Percentiles rank a stretch among this genome's conserved stretches.
These are phyloP conservation scores for Pestalotiopsis sp. DNA, from an alignment of 2,329 filamentous ascomycete species.

Conservation along the genomic window DNA sequence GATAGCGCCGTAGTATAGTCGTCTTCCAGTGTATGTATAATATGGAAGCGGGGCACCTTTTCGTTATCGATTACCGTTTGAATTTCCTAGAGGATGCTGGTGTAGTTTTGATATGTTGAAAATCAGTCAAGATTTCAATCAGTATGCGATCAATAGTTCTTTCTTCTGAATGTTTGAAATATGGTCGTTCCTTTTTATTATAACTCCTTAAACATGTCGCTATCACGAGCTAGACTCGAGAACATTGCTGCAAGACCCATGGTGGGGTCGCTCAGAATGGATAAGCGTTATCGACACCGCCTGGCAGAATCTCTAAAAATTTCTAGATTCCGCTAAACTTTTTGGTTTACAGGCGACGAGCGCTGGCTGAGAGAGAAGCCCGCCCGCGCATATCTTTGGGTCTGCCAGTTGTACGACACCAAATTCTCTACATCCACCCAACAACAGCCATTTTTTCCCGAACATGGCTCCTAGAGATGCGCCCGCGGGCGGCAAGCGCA, in stretches of 20 bases:
- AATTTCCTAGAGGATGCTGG: no score
- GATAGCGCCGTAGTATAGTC: not conserved
- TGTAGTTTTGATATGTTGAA: no score
- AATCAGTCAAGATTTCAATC: no score
- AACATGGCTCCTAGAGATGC: constrained; percentile 53
- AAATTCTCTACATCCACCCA: not conserved
- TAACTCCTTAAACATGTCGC: not conserved
- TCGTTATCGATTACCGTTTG: not conserved
- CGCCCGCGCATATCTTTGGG: not conserved
- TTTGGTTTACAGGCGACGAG: constrained; percentile 12
- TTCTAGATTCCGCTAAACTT: constrained; percentile 17
- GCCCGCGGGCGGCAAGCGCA: constrained; percentile 55
- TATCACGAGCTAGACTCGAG: not conserved
- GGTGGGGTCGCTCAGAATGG: constrained; percentile 13
- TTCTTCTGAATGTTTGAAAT: not conserved
- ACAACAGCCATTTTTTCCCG: constrained; percentile 11
- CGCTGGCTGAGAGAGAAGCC: not conserved
- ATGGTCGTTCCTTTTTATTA: not conserved
- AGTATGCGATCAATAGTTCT: not conserved
- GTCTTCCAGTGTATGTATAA: not conserved
- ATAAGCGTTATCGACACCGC: constrained; percentile 33
- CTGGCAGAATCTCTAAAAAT: constrained; percentile 34
- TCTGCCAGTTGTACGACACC: not conserved
- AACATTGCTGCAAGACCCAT: not conserved
- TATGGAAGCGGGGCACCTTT: not conserved